Percentiles rank a stretch among this genome's conserved stretches.
phyloP scores from a whole-genome alignment of 352 stramenopile species.

The Globisporangium spinosum region DNA sequence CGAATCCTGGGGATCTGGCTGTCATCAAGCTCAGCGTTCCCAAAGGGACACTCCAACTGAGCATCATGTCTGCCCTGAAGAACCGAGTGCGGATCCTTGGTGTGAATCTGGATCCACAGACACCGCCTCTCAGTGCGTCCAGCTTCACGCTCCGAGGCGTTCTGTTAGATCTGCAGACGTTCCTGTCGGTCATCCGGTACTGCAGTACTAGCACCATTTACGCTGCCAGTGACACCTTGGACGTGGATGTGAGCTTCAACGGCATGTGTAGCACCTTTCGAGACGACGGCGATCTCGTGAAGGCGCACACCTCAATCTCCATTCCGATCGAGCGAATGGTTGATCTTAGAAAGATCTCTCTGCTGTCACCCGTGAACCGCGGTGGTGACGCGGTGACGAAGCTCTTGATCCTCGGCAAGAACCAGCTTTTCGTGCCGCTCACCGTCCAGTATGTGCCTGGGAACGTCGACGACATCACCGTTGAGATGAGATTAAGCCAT shows the following conservation, averaged over 20 bases:
- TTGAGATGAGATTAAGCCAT: slow-evolving; percentile 15
- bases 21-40: not conserved
- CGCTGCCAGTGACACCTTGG: slow-evolving; percentile 11
- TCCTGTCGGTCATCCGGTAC: slow-evolving; percentile 23
- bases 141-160: slow-evolving; percentile 19
- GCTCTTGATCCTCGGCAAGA: slow-evolving; percentile 10
- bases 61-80: slow-evolving; percentile 1
- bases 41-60: slow-evolving; percentile 9
- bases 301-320: slow-evolving; percentile 13
- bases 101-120: not conserved
- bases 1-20: not conserved
- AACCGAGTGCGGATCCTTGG: slow-evolving; percentile 11
- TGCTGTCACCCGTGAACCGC: not conserved
- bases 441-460: slow-evolving; percentile 21
- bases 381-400: slow-evolving; percentile 4
- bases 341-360: slow-evolving; percentile 16
- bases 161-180: slow-evolving; percentile 21
- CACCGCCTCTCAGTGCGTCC: not conserved
- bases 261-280: slow-evolving; percentile 18
- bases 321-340: slow-evolving; percentile 17
- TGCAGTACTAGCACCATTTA: slow-evolving; percentile 18
- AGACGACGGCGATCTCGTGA: not conserved
- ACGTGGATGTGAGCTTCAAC: slow-evolving; percentile 1
- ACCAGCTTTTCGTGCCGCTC: slow-evolving; percentile 15
- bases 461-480: slow-evolving; percentile 17